Conservation (phyloP, 345 rosid species). For the Ceriops decandra region DNA sequence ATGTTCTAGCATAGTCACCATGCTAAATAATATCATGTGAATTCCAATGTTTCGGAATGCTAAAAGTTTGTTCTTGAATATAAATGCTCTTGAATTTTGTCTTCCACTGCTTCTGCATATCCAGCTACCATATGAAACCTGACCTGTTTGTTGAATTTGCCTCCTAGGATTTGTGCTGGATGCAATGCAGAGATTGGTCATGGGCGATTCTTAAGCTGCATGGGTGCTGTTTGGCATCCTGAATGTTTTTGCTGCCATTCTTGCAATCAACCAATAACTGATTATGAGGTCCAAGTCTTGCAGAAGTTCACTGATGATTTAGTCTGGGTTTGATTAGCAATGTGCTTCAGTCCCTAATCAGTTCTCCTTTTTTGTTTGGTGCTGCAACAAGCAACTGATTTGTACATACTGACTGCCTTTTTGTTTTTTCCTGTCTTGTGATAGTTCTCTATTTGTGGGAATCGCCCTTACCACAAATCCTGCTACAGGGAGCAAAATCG, state of each 20-base stretch:
- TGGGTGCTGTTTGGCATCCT: constrained; percentile 85
- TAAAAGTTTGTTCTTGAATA: background rate
- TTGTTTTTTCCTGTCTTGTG: constrained; percentile 13
- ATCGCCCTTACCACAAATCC: constrained; percentile 74
- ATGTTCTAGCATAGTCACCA: background rate
- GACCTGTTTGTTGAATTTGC: constrained; percentile 18
- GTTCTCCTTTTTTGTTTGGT: background rate
- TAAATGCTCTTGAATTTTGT: constrained; percentile 12
- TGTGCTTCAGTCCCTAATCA: constrained; percentile 13
- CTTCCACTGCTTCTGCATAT: background rate
- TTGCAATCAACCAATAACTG: constrained; percentile 69
- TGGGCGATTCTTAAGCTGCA: constrained; percentile 76
- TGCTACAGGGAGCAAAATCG: constrained; percentile 80
- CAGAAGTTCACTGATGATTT: constrained; percentile 6
- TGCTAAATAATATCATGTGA: background rate
- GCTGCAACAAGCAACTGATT: background rate
- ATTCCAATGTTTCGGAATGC: background rate
- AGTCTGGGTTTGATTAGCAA: constrained; percentile 10
- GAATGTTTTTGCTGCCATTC: constrained; percentile 75
- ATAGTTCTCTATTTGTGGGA: constrained; percentile 80
- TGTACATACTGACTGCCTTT: constrained; percentile 20
- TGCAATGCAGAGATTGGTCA: constrained; percentile 85
- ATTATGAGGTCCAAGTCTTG: constrained; percentile 55
- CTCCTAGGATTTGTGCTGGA: constrained; percentile 86
- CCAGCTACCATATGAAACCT: constrained; percentile 5